Evolutionary conservation across 108 stramenopile genomes (phyloP).

Genomic region (Phaeodactylum tricornutum): DNA sequence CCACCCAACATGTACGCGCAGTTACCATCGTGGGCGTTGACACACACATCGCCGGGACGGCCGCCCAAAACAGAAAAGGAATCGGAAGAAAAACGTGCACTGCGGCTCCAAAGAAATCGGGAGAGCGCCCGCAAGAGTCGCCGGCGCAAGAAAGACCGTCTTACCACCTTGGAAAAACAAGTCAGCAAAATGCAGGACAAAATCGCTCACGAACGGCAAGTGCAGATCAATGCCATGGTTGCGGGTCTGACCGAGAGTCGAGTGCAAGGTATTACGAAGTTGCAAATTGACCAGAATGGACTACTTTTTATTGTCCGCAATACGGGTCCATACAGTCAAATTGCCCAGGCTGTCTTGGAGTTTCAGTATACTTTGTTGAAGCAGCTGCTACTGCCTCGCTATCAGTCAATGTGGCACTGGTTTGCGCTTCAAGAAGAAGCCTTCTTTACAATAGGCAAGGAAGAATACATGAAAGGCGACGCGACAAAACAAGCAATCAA

Average conservation of each 20-base stretch:
- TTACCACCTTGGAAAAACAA: conserved; percentile 45
- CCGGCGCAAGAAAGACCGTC: conserved; percentile 69
- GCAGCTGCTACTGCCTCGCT: conserved; percentile 46
- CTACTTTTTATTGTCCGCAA: neutral
- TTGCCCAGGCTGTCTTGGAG: conserved; percentile 42
- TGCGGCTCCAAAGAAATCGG: conserved; percentile 73
- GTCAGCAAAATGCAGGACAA: conserved; percentile 48
- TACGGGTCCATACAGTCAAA: conserved; percentile 25
- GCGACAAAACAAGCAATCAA: conserved; percentile 1
- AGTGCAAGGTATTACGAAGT: conserved; percentile 14
- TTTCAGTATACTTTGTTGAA: conserved; percentile 59
- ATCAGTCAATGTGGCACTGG: conserved; percentile 68
- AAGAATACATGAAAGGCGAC: conserved; percentile 22
- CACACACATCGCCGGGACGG: conserved; percentile 28
- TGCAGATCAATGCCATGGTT: conserved; percentile 47
- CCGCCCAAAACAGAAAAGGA: conserved; percentile 33
- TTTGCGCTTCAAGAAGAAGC: conserved; percentile 38
- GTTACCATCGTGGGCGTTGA: conserved; percentile 8
- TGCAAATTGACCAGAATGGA: conserved; percentile 10
- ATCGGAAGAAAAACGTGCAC: conserved; percentile 69
- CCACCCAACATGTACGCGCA: conserved; percentile 8
- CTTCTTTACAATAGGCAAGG: conserved; percentile 50
- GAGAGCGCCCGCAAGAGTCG: conserved; percentile 76
- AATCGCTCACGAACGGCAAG: conserved; percentile 51
- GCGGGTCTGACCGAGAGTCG: conserved; percentile 9